Evolutionary conservation across 2,329 filamentous ascomycete species (phyloP), one percentile per base, ranked within the genome.

Genomic region (Cladosporium sp.): DNA sequence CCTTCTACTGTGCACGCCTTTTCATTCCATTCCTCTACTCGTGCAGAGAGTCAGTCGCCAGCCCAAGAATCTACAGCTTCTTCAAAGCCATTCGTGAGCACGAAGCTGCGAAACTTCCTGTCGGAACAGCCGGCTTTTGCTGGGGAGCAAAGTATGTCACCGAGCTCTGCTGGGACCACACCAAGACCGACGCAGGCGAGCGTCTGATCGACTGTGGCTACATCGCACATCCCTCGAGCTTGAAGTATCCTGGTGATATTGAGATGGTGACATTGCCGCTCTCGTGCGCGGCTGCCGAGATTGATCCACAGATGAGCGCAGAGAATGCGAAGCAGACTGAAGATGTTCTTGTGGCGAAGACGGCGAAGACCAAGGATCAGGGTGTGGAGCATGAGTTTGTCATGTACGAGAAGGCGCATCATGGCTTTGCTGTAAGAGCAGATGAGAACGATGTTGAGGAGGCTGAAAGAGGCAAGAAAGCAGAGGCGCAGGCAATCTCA

Each of bases 341-440:
- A 58, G 67, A 67, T 36, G 64, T 74, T 12, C 50, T 76, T 45
- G 62, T 64, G 43, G 65, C 61, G 5, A 74, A 74, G 67, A 74
- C 65, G 6, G 67, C 66, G 9, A 70, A 70, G 65, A 64, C 55
- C 36, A 66, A 72, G 54, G 66, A 65, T 19, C 59, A 64, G 25
- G 70, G 72, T 19, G 66, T 72, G n/a, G 68, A 71, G 63, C 69
- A 72, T 63, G 71, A 76, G 59, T 70, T 73, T 59, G 66, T 73
- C 2, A 66, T 71, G 65, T 75, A 75, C 55, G 65, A 71, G 19
- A 71, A 69, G 25, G 69, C 67, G 12, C 63, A 70, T 55, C 72
- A 76, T 61, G 73, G 73, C 6, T 75, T 74, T 64, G 72, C 73
- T 34, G 65, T 73, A 19, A 58, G 71, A 36, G 72, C 71, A 11